Evolutionary conservation across 495 filamentous ascomycete genomes (phyloP).

Genomic region (Parachaetomium inaequale): DNA sequence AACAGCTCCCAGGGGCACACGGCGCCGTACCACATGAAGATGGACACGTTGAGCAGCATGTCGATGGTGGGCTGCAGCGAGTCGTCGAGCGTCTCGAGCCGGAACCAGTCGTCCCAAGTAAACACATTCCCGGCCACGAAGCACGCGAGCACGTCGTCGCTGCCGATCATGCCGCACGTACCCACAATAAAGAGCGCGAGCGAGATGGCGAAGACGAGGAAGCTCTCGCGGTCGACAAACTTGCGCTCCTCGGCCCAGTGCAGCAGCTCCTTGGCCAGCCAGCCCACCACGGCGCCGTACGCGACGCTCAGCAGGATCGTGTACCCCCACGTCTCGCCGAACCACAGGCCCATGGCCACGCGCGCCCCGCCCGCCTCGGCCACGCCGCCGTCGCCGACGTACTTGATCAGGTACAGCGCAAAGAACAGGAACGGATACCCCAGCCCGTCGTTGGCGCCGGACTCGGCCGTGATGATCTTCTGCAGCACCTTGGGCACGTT

Average conservation of each 20-base stretch:
- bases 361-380: conserved; percentile 52
- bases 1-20: conserved; percentile 81
- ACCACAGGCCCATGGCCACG: conserved; percentile 76
- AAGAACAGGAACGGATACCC: conserved; percentile 90
- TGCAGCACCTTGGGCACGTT: conserved; percentile 80
- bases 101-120: conserved; percentile 92
- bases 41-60: conserved; percentile 68
- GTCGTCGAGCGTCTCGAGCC: conserved; percentile 81
- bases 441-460: conserved; percentile 89
- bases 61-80: conserved; percentile 89
- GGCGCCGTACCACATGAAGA: conserved; percentile 91
- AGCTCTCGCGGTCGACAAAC: conserved; percentile 87
- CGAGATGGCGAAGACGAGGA: conserved; percentile 64
- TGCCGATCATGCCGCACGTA: conserved; percentile 85
- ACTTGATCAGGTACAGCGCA: conserved; percentile 78
- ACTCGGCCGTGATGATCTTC: conserved; percentile 85
- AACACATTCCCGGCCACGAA: conserved; percentile 92
- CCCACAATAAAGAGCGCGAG: conserved; percentile 74
- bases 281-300: conserved; percentile 76
- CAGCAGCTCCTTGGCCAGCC: conserved; percentile 73
- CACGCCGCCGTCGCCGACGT: conserved; percentile 53
- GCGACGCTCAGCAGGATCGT: conserved; percentile 72
- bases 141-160: conserved; percentile 87
- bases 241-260: conserved; percentile 79
- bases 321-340: conserved; percentile 83